A percentile compares a stretch with the other conserved stretches of the same genome.
These are phyloP conservation scores for Capsella rubella DNA, from an alignment of 441 rosid species.

Conservation along the genomic window DNA sequence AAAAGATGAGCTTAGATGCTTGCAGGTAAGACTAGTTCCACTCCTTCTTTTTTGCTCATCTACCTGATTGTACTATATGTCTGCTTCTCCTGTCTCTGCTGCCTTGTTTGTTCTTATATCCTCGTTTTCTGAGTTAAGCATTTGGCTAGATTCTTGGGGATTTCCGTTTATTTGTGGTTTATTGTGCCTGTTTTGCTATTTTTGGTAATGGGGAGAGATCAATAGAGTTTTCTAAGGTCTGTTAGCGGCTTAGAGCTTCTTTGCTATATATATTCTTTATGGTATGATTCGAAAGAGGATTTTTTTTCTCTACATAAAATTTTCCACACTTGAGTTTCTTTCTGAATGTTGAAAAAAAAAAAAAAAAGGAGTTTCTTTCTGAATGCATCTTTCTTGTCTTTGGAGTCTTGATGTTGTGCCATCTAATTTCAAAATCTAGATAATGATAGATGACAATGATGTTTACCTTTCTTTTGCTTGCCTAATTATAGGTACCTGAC, in stretches of 20 bases:
- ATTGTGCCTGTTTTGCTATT: not conserved
- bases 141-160: not conserved
- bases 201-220: not conserved
- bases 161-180: constrained; percentile 25
- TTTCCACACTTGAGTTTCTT: not conserved
- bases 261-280: not conserved
- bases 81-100: not conserved
- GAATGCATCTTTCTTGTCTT: constrained; percentile 15
- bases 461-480: constrained; percentile 14
- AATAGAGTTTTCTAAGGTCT: not conserved
- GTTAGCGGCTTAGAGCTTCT: not conserved
- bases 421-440: constrained; percentile 6
- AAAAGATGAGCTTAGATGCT: constrained; percentile 79
- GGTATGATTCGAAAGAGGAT: not conserved
- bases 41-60: not conserved
- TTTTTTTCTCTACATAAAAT: constrained; percentile 7
- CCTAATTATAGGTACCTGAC: constrained; percentile 74
- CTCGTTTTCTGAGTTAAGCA: not conserved
- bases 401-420: constrained; percentile 12
- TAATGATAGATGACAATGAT: constrained; percentile 11
- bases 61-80: not conserved
- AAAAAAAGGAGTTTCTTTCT: constrained; percentile 1
- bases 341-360: no score
- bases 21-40: constrained; percentile 59
- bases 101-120: not conserved